Conservation (phyloP, 495 filamentous ascomycete species). For the Xylaria venustula region DNA sequence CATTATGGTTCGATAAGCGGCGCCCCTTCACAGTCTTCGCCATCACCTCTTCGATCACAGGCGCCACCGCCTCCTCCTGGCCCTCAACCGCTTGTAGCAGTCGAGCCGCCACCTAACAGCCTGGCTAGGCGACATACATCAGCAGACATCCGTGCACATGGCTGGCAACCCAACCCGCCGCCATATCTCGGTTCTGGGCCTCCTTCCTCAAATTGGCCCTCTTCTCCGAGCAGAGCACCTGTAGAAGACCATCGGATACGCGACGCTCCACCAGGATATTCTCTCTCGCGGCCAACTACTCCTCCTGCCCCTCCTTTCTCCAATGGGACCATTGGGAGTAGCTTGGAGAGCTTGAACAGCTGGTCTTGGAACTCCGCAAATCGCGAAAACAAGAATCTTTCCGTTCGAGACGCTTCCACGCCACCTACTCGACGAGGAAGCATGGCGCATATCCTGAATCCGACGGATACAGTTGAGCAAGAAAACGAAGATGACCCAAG, state of each 20-base stretch:
- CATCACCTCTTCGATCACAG: slow-evolving; percentile 69
- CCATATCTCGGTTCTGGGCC: slow-evolving; percentile 71
- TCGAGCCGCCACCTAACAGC: slow-evolving; percentile 72
- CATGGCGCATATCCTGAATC: slow-evolving; percentile 74
- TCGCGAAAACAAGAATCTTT: slow-evolving; percentile 43
- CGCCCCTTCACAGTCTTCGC: slow-evolving; percentile 64
- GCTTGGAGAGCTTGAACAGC: slow-evolving; percentile 49
- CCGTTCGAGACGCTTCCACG: slow-evolving; percentile 52
- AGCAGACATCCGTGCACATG: slow-evolving; percentile 88
- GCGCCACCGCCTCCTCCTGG: slow-evolving; percentile 63
- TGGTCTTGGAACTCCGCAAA: slow-evolving; percentile 54
- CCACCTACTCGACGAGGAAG: slow-evolving; percentile 58
- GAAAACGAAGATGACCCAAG: slow-evolving; percentile 47
- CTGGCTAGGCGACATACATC: slow-evolving; percentile 88
- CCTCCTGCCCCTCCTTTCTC: slow-evolving; percentile 55
- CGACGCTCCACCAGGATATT: slow-evolving; percentile 79
- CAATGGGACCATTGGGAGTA: slow-evolving; percentile 39
- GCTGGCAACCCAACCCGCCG: slow-evolving; percentile 75
- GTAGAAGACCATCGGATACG: slow-evolving; percentile 77
- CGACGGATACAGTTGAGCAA: slow-evolving; percentile 45
- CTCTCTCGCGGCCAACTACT: slow-evolving; percentile 76
- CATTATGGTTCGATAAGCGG: slow-evolving; percentile 73
- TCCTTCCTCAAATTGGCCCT: slow-evolving; percentile 77
- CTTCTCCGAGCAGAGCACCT: slow-evolving; percentile 69
- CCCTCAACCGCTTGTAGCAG: slow-evolving; percentile 73